These are phyloP conservation scores for Lactarius pseudohatsudake DNA, from an alignment of 768 basidiomycete species.

Conservation along the genomic window DNA sequence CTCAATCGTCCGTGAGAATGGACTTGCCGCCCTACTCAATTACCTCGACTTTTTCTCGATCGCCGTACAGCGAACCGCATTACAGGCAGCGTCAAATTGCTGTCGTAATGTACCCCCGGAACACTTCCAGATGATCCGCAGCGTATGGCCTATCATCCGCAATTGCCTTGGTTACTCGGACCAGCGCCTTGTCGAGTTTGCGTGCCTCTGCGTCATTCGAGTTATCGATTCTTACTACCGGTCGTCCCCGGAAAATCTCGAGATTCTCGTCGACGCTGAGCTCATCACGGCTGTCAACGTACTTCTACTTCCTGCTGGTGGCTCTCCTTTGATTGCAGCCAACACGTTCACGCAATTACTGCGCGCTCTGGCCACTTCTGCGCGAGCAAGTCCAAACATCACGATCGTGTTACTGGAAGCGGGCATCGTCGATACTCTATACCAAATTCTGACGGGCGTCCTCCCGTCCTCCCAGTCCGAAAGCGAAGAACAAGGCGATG, in stretches of 20 bases:
- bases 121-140: slow-evolving; percentile 83
- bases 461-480: slow-evolving; percentile 64
- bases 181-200: slow-evolving; percentile 96
- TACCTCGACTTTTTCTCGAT: slow-evolving; percentile 99
- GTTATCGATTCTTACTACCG: slow-evolving; percentile 92
- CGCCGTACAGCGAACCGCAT: slow-evolving; percentile 92
- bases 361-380: slow-evolving; percentile 84
- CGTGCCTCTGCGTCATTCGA: slow-evolving; percentile 91
- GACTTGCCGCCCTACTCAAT: slow-evolving; percentile 87
- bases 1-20: slow-evolving; percentile 94
- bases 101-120: slow-evolving; percentile 91
- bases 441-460: slow-evolving; percentile 95
- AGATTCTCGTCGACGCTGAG: slow-evolving; percentile 76
- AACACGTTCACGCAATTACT: slow-evolving; percentile 88
- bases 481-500: slow-evolving; percentile 60
- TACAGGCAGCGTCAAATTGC: slow-evolving; percentile 96
- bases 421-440: slow-evolving; percentile 87
- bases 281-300: slow-evolving; percentile 82
- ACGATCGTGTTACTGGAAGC: slow-evolving; percentile 85
- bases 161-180: slow-evolving; percentile 91
- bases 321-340: slow-evolving; percentile 79
- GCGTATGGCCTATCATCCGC: slow-evolving; percentile 90
- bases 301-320: slow-evolving; percentile 81
- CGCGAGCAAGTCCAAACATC: slow-evolving; percentile 85
- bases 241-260: slow-evolving; percentile 79